Percentiles rank a stretch among this genome's conserved stretches.
Conservation (phyloP, 164 flowering plant species). For the Tinospora cordifolia region DNA sequence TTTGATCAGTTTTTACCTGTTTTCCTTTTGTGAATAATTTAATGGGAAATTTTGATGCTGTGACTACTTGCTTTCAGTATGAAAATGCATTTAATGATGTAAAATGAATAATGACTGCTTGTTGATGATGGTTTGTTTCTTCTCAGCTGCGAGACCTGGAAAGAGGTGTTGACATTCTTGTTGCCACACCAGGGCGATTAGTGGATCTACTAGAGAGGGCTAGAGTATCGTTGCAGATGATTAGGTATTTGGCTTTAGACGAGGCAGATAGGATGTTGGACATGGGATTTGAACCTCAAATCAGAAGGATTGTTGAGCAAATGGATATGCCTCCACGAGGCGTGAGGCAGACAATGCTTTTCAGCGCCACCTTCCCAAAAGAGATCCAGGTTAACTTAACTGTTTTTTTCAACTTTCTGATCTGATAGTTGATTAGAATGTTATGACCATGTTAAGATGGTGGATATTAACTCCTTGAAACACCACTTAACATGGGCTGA, state of each 20-base stretch:
- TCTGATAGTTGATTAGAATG: too few relatives aligned
- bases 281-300: constrained; percentile 68
- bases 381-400: constrained; percentile 40
- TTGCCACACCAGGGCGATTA: constrained; percentile 60
- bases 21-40: too few relatives aligned
- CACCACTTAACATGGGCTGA: too few relatives aligned
- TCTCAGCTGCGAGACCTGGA: constrained; percentile 48
- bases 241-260: constrained; percentile 50
- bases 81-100: too few relatives aligned
- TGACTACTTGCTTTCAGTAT: too few relatives aligned
- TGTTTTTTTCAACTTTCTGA: too few relatives aligned
- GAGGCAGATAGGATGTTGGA: constrained; percentile 66
- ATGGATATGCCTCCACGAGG: constrained; percentile 55
- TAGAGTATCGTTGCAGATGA: constrained; percentile 55
- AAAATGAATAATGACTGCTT: neutral
- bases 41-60: neutral
- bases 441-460: too few relatives aligned
- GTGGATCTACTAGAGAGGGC: constrained; percentile 57
- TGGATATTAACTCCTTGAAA: too few relatives aligned
- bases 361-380: constrained; percentile 59
- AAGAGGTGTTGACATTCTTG: constrained; percentile 65
- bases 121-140: neutral
- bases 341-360: constrained; percentile 52
- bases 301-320: constrained; percentile 52
- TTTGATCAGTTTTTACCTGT: neutral